Evolutionary conservation across 345 rosid genomes (phyloP), one percentile per base, ranked within the genome.

Genomic region (Lenwebbia sp.): DNA sequence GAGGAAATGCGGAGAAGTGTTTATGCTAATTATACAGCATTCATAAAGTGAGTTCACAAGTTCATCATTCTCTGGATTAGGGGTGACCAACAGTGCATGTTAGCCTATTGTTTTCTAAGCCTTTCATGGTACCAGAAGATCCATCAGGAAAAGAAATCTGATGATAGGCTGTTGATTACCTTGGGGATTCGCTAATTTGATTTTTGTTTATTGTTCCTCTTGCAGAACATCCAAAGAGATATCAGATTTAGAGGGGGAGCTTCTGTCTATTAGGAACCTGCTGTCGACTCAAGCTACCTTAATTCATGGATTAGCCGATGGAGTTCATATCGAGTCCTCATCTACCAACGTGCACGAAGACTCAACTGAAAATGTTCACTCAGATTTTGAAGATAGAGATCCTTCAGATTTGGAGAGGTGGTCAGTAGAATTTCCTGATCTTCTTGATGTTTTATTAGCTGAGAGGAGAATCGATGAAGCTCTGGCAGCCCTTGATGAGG

Each of bases 1-100:
- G 99, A 98, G 88, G 99, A 96, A 92, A 95, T 98, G 99, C 94
- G 99, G 22, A 94, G 90, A 89, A 98, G 99, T 87, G 99, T 98
- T 25, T 98, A 95, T 89, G 99, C 99, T 83, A 98, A 98, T 87
- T 98, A 98, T 86, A 86, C 99, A 7, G 99, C 99, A 75, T 98
- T 98, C 88, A 98, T 98, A 82, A 95, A 99, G 99, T 97, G 47
- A 54, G 85, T 90, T 85, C 51, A 81, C 62, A 17, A 26, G 75
- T 54, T 23, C 47, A 70, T 70, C 47, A 33, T 70, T 37, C 47
- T 10, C 25, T 70, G 81, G 81, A 70, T 22, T 37, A 25, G 56
- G 22, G 28, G 33, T 82, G 23, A 22, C 47, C 78, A 19, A 33
- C 47, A 19, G 81, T 37, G 81, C 81, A 70, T 37, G 47, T 19